phyloP scores from a whole-genome alignment of 2,329 filamentous ascomycete species.

The Fusarium nurragi region DNA sequence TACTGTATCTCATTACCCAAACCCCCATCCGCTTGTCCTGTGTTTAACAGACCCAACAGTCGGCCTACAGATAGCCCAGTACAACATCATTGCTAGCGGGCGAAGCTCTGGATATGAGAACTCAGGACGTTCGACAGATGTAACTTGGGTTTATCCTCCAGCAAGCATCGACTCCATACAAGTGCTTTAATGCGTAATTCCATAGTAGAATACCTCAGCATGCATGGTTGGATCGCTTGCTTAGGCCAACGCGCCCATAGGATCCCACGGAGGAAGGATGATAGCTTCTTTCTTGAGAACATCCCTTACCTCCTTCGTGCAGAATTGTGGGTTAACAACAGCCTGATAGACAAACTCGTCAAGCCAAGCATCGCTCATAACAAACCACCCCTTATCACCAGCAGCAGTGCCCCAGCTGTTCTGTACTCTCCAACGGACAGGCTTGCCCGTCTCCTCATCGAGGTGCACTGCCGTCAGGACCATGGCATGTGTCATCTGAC shows the following conservation, averaged over 20 bases:
- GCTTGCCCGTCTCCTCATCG: constrained; percentile 67
- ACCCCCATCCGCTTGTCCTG: constrained; percentile 9
- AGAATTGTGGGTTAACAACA: constrained; percentile 78
- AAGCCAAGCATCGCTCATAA: constrained; percentile 87
- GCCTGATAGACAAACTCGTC: constrained; percentile 87
- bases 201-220: neutral
- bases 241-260: constrained; percentile 77
- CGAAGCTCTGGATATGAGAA: neutral
- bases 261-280: constrained; percentile 81
- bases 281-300: constrained; percentile 76
- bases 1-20: constrained; percentile 12
- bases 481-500: constrained; percentile 92
- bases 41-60: neutral
- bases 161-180: neutral
- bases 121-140: neutral
- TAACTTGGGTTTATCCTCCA: neutral
- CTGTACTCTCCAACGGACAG: constrained; percentile 84
- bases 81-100: neutral
- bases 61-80: neutral
- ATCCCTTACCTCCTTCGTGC: constrained; percentile 72
- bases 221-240: neutral
- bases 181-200: neutral
- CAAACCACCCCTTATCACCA: constrained; percentile 85
- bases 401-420: constrained; percentile 80
- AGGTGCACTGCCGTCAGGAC: constrained; percentile 87